Evolutionary conservation across 352 stramenopile species (phyloP).

Genomic region (Saprolegnia parasitica): DNA sequence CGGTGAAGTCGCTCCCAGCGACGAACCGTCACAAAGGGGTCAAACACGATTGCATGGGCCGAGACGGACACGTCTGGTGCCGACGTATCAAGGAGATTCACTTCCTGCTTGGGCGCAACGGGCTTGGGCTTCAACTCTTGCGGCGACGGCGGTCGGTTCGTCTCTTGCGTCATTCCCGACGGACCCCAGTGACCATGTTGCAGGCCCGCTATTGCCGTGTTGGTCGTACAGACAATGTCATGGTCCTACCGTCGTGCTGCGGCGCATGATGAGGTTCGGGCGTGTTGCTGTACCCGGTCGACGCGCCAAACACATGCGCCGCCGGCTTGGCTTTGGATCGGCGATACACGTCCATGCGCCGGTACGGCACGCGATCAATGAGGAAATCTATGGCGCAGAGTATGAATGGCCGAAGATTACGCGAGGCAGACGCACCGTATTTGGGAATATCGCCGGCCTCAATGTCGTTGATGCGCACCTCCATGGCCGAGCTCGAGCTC

Average conservation of each 20-base stretch:
- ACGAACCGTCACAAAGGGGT: constrained; percentile 53
- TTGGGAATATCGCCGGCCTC: constrained; percentile 70
- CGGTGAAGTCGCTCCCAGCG: not conserved
- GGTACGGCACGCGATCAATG: constrained; percentile 73
- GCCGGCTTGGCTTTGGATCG: constrained; percentile 48
- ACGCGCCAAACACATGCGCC: not conserved
- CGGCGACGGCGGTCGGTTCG: constrained; percentile 6
- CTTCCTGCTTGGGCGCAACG: constrained; percentile 36
- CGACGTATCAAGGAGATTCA: constrained; percentile 77
- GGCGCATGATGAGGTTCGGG: not conserved
- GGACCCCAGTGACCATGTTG: constrained; percentile 21
- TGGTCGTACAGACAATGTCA: not conserved
- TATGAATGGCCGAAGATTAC: constrained; percentile 10
- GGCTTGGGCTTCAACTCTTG: not conserved
- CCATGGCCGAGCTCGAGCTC: constrained; percentile 61
- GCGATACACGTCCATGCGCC: constrained; percentile 77
- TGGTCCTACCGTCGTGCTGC: not conserved
- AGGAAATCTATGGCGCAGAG: constrained; percentile 46
- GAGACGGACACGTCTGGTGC: constrained; percentile 53
- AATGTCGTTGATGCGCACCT: constrained; percentile 83
- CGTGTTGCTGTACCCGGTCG: not conserved
- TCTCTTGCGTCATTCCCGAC: constrained; percentile 29
- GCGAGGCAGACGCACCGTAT: constrained; percentile 49
- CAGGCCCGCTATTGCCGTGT: not conserved
- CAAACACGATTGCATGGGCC: constrained; percentile 65